Evolutionary conservation across 192 early-diverging fungal genomes (phyloP).

Genomic region (Backusella australiensis): DNA sequence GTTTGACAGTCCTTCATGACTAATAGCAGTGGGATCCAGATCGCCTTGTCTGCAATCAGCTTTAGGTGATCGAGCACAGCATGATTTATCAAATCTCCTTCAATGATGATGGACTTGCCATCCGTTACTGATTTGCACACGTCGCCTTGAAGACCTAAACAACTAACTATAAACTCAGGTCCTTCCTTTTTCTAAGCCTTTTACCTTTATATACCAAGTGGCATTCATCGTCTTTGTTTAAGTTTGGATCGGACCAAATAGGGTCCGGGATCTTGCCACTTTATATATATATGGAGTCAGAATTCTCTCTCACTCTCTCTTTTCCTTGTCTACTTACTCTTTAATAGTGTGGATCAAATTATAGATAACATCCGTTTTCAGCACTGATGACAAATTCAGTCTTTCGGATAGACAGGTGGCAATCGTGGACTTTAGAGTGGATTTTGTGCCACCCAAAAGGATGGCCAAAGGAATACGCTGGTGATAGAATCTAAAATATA

Average conservation of each 20-base stretch:
- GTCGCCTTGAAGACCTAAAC: constrained; percentile 19
- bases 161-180: background rate
- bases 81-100: constrained; percentile 26
- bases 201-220: constrained; percentile 17
- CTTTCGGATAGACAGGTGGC: constrained; percentile 26
- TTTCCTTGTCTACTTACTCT: constrained; percentile 18
- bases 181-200: background rate
- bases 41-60: background rate
- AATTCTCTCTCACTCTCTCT: background rate
- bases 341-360: constrained; percentile 30
- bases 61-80: constrained; percentile 16
- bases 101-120: constrained; percentile 32
- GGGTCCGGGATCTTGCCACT: constrained; percentile 6
- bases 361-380: constrained; percentile 29
- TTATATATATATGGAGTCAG: background rate
- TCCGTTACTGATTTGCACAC: constrained; percentile 23
- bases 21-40: constrained; percentile 11
- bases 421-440: constrained; percentile 23
- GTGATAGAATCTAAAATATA: constrained; percentile 19
- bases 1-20: background rate
- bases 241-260: background rate
- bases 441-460: constrained; percentile 20
- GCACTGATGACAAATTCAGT: constrained; percentile 24
- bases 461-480: constrained; percentile 31
- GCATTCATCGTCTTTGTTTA: constrained; percentile 10